These are phyloP conservation scores for Porcisia hertigi DNA, from an alignment of 208 protist species.

Conservation along the genomic window DNA sequence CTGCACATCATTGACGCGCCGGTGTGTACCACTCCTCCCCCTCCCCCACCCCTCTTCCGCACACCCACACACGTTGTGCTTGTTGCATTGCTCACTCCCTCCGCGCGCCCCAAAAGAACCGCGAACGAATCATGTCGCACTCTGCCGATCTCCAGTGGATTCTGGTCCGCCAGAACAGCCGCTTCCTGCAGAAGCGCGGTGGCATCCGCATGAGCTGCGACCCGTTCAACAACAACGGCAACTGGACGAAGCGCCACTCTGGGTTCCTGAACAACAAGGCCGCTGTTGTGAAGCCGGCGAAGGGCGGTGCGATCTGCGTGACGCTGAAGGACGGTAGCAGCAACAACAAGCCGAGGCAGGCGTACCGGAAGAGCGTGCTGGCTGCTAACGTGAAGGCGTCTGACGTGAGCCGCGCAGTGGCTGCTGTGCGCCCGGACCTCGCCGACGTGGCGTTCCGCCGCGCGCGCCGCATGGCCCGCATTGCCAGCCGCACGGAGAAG, in stretches of 20 bases:
- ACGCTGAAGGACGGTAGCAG: constrained; percentile 69
- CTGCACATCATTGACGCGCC: background rate
- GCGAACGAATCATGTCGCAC: constrained; percentile 62
- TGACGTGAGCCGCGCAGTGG: constrained; percentile 66
- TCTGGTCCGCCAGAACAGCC: constrained; percentile 82
- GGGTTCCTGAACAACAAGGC: constrained; percentile 78
- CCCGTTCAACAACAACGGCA: constrained; percentile 90
- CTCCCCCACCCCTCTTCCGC: background rate
- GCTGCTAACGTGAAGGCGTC: constrained; percentile 77
- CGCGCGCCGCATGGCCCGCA: constrained; percentile 70
- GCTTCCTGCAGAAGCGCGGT: constrained; percentile 84
- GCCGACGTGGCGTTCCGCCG: constrained; percentile 79
- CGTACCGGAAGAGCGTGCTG: constrained; percentile 70
- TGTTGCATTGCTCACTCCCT: background rate
- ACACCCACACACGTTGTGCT: background rate
- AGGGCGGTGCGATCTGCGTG: constrained; percentile 65
- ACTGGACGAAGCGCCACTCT: constrained; percentile 85
- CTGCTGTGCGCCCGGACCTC: constrained; percentile 80
- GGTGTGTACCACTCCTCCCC: background rate
- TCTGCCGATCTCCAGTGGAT: constrained; percentile 88
- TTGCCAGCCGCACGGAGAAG: constrained; percentile 62
- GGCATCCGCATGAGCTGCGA: constrained; percentile 82
- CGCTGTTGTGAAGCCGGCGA: constrained; percentile 64
- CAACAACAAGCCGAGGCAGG: constrained; percentile 82
- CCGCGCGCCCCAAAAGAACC: constrained; percentile 7